Percentiles rank a stretch among this genome's conserved stretches.
Conservation (phyloP, 306 rosid genomes). For the Abrus pulchellus region DNA sequence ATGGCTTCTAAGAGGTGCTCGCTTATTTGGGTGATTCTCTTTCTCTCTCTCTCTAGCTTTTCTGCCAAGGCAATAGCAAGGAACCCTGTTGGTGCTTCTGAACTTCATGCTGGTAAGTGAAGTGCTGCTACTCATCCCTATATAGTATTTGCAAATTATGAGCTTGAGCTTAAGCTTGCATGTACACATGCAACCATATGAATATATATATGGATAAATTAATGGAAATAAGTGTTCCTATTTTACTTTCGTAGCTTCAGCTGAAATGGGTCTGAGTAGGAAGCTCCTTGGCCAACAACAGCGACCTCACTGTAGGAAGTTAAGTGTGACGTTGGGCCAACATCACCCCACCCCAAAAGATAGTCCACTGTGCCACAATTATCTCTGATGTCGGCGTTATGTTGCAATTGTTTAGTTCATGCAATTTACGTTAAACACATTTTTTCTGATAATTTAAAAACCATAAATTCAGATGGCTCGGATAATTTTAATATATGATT, state of each 20-base stretch:
- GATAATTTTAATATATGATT: too few relatives aligned
- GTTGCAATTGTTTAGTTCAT: too few relatives aligned
- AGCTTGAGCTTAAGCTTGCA: too few relatives aligned
- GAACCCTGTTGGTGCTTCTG: conserved; percentile 21
- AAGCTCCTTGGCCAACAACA: background rate
- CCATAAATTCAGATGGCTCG: too few relatives aligned
- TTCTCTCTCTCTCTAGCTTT: conserved; percentile 19
- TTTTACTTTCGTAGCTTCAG: background rate
- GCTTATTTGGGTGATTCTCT: conserved; percentile 34
- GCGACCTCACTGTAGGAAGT: background rate
- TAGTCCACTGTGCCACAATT: conserved; percentile 40
- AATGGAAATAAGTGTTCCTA: background rate
- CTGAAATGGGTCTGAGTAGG: background rate
- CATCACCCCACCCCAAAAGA: background rate
- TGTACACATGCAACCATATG: too few relatives aligned
- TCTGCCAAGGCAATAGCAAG: conserved; percentile 29
- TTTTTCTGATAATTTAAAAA: too few relatives aligned
- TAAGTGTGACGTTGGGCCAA: background rate
- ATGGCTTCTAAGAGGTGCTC: conserved; percentile 33
- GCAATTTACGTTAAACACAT: too few relatives aligned
- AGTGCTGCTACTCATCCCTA: background rate
- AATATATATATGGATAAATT: background rate
- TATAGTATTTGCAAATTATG: too few relatives aligned
- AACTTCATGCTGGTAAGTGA: conserved; percentile 18
- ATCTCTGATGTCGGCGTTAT: background rate